phyloP scores from a whole-genome alignment of 495 filamentous ascomycete genomes.

The Aspergillus hancockii region DNA sequence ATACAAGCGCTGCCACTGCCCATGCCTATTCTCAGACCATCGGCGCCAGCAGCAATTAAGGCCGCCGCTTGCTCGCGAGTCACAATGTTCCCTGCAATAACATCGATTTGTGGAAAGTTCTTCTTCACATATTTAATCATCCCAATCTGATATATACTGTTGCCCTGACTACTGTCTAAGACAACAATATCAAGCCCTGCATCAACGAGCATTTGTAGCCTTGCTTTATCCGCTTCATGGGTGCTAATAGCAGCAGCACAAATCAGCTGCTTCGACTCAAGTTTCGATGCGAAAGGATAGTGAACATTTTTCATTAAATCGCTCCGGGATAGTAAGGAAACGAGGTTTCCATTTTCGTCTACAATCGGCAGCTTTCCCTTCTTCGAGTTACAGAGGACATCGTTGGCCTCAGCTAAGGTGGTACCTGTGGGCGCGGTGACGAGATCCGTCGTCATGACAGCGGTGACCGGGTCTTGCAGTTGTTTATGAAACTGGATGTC shows the following conservation, averaged over 20 bases:
- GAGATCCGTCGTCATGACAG: slow-evolving; percentile 94
- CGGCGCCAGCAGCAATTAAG: slow-evolving; percentile 90
- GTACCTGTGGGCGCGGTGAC: slow-evolving; percentile 88
- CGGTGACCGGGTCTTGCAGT: slow-evolving; percentile 69
- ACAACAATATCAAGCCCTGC: slow-evolving; percentile 95
- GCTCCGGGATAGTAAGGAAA: slow-evolving; percentile 92
- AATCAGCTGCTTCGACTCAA: slow-evolving; percentile 97
- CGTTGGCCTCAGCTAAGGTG: slow-evolving; percentile 84
- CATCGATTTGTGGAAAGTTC: slow-evolving; percentile 80
- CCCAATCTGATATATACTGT: slow-evolving; percentile 93
- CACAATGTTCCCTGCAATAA: slow-evolving; percentile 97
- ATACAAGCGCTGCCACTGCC: slow-evolving; percentile 97
- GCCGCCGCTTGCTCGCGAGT: slow-evolving; percentile 90
- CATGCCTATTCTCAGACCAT: slow-evolving; percentile 98
- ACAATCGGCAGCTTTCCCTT: slow-evolving; percentile 99
- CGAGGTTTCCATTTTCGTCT: slow-evolving; percentile 79
- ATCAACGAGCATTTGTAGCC: slow-evolving; percentile 83
- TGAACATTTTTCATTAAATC: slow-evolving; percentile 99
- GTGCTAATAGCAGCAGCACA: slow-evolving; percentile 95
- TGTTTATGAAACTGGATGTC: slow-evolving; percentile 93
- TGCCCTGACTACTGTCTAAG: slow-evolving; percentile 94
- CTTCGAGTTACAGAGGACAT: slow-evolving; percentile 90
- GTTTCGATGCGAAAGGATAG: slow-evolving; percentile 95
- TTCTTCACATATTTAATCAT: slow-evolving; percentile 96
- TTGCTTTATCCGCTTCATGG: slow-evolving; percentile 82